These are phyloP conservation scores for Aphanomyces astaci DNA, from an alignment of 352 stramenopile species.

Conservation along the genomic window DNA sequence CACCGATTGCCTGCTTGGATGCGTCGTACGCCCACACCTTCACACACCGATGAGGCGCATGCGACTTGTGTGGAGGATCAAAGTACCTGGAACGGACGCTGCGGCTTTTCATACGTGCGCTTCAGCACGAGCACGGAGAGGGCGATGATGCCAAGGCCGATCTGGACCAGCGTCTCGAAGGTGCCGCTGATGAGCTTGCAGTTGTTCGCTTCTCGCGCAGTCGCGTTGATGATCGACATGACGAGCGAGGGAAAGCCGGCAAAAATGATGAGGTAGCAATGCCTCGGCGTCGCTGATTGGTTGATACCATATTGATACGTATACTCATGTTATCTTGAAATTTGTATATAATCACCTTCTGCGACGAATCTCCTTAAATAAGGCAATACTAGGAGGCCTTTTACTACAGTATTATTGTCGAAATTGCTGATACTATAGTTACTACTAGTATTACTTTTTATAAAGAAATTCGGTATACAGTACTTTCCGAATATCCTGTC, in stretches of 20 bases:
- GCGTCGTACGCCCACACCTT: constrained; percentile 80
- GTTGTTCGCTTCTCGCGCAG: constrained; percentile 28
- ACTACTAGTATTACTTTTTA: too few relatives aligned
- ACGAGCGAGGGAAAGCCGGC: not conserved
- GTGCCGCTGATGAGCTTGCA: constrained; percentile 75
- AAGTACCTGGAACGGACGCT: constrained; percentile 56
- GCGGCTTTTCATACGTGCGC: constrained; percentile 57
- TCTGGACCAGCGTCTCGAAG: constrained; percentile 69
- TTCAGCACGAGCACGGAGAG: constrained; percentile 78
- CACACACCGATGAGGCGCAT: not conserved
- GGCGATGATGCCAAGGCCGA: constrained; percentile 71
- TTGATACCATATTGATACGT: too few relatives aligned
- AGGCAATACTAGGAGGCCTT: too few relatives aligned
- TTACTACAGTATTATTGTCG: too few relatives aligned
- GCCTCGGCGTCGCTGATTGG: not conserved
- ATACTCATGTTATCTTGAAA: too few relatives aligned
- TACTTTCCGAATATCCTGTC: too few relatives aligned
- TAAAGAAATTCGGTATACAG: too few relatives aligned
- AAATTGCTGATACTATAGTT: too few relatives aligned
- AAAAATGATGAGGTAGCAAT: not conserved
- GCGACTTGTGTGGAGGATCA: not conserved
- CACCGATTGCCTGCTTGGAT: constrained; percentile 80
- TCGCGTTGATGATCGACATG: not conserved
- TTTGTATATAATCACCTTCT: not conserved
- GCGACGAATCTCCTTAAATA: not conserved